Base-by-base conservation (phyloP, 805 yeast genomes). In the Pichia phayaonensis region DNA sequence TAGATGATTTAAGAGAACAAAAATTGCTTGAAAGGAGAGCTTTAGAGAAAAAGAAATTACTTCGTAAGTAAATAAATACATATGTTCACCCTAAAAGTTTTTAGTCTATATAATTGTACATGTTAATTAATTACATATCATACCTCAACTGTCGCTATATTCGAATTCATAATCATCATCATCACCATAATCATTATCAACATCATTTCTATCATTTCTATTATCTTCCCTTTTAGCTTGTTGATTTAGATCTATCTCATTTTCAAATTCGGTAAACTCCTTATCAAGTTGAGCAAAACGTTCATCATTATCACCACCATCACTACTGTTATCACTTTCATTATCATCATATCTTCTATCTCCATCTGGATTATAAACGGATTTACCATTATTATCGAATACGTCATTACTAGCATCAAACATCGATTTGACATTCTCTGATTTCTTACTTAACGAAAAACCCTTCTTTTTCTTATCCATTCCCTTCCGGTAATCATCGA, bases 1-100 rank as follows among this genome's bases (percentile, higher is more conserved):
- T 74, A 40, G 99, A 94, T 62, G 99, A 92, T 61, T 70, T 73
- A 45, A 70, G 75, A 47, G 97, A 90, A 63, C 79, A 79, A 60
- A 78, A 72, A 48, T 73, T 81, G 61, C 81, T 85, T 55, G 79
- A 73, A 53, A 65, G 63, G 52, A 74, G 69, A 49, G 73, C 73
- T 16, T 64, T 65, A 53, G 75, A 72, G 54, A 80, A 82, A 60
- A 44, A 34, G 40, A 49, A 42, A 44, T 11, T 40, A 22, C 36
- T 54, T 16, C 34, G 43, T 15, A 52, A 27, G 44, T 44, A 41
- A 41, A 44, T 16, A 16, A 18, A 16, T n/a, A n/a, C n/a, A n/a
- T n/a, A n/a, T n/a, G n/a, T n/a, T n/a, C n/a, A n/a, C n/a, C n/a
- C n/a, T n/a, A n/a, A n/a, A n/a, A n/a, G n/a, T 34, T 34, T 16